Percentiles rank a stretch among this genome's conserved stretches.
phyloP scores from a whole-genome alignment of 306 rosid genomes.

The Leucaena leucocephala region DNA sequence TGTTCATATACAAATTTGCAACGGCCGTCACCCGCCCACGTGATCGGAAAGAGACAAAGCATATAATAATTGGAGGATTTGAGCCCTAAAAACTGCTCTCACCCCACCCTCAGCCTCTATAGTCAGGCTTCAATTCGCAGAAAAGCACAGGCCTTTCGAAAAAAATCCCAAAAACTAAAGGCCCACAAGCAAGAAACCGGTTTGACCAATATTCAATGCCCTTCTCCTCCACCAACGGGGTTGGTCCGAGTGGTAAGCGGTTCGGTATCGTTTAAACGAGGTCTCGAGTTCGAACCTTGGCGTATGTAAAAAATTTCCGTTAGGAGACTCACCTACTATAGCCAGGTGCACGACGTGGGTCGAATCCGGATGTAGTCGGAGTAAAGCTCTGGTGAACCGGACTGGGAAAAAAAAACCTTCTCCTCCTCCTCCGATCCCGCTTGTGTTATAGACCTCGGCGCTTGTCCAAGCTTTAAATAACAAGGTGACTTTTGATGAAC shows the following conservation, averaged over 20 bases:
- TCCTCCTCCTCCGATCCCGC: neutral
- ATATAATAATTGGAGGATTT: neutral
- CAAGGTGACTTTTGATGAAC: neutral
- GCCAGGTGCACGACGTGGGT: no score
- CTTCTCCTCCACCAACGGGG: neutral
- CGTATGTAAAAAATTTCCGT: no score
- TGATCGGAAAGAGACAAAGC: neutral
- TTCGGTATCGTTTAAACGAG: no score
- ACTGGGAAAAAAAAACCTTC: no score
- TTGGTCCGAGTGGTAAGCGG: no score
- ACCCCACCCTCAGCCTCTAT: neutral
- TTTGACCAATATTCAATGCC: neutral
- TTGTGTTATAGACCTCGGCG: neutral
- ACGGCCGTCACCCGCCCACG: neutral
- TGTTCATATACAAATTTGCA: neutral
- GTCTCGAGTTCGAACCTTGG: no score
- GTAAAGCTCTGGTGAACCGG: no score
- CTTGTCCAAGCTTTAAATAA: neutral
- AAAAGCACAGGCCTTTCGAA: neutral
- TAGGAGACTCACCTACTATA: no score
- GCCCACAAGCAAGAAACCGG: neutral
- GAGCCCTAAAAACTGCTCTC: neutral
- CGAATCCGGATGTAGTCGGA: no score
- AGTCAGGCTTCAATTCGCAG: no score
- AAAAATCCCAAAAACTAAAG: neutral